A percentile compares a stretch with the other conserved stretches of the same genome.
Conservation (phyloP, 2,329 filamentous ascomycete species). For the Venturia asperata region DNA sequence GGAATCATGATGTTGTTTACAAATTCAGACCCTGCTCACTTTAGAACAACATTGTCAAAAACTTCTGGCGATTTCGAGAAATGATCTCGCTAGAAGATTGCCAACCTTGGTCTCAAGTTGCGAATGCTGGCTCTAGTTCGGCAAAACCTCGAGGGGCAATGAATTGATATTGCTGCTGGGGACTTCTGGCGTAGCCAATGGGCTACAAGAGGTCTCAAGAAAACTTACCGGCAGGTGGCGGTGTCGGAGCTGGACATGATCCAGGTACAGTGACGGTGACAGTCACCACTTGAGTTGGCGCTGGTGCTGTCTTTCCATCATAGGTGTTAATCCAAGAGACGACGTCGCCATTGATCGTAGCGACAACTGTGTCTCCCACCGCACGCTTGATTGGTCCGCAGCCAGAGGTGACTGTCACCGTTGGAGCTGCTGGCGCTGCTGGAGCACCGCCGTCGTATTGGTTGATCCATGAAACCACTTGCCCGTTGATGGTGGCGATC, state of each 20-base stretch:
- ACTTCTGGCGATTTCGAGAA: not conserved
- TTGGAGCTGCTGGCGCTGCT: constrained; percentile 22
- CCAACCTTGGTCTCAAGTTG: not conserved
- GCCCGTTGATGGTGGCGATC: constrained; percentile 52
- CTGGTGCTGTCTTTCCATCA: not conserved
- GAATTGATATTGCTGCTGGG: not conserved
- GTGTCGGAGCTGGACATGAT: not conserved
- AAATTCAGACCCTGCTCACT: not conserved
- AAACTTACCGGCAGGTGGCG: constrained; percentile 12
- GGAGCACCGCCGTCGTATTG: constrained; percentile 39
- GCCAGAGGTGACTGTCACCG: constrained; percentile 21
- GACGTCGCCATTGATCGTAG: constrained; percentile 51
- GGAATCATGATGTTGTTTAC: not conserved
- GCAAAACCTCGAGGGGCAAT: not conserved
- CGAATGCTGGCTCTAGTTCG: not conserved
- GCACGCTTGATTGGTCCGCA: constrained; percentile 6
- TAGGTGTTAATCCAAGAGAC: constrained; percentile 44
- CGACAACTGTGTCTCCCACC: constrained; percentile 19
- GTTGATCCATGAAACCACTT: constrained; percentile 54
- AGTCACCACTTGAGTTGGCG: not conserved
- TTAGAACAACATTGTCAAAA: not conserved
- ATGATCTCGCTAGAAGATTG: not conserved
- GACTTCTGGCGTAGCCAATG: not conserved
- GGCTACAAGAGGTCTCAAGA: not conserved
- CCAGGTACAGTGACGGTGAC: not conserved